Evolutionary conservation across 2,329 filamentous ascomycete genomes (phyloP), one percentile per base, ranked within the genome.

Genomic region (Arthrobotrys sinensis): DNA sequence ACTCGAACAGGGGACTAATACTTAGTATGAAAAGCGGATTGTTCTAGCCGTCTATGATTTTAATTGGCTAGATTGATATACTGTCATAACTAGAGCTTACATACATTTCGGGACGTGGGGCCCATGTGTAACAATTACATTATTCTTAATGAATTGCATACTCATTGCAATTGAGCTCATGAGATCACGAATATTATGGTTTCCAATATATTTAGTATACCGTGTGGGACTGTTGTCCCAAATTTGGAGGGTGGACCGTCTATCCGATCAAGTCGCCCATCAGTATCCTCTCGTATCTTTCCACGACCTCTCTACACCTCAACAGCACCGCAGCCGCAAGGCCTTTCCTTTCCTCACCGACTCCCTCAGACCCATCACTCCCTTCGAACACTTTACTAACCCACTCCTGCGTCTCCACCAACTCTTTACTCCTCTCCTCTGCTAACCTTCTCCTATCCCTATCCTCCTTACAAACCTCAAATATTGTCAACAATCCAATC

Each of bases 361-460:
- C 52, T 53, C 80, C 62, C 70, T 80, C 53, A 62, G 80, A 38
- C 45, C 76, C n/a, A 65, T 80, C 45, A 14, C 57, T 24, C 63
- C 86, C 86, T 76, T 91, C 89, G 84, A 97, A 96, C 0, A 97
- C 88, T 68, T 87, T 87, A 50, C 90, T 88, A 0, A 93, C 92
- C 96, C 96, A 99, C 82, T 93, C 92, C 81, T 93, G 89, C 76
- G 93, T 92, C 87, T 98, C 95, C 64, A 97, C 87, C 21, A 98
- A 86, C 83, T 95, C 90, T 70, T 90, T 89, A 0, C 92, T 91
- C 81, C 93, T 89, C 72, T 91, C 89, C 76, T 90, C 89, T 60
- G 93, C 95, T 1, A 99, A 84, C 1, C 90, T 87, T 81, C 90
- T 86, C 7, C 78, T 43, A 60, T 75, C 73, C 85, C 91, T 89